Conservation (phyloP, 495 filamentous ascomycete genomes). For the Aspergillus funiculosus region DNA sequence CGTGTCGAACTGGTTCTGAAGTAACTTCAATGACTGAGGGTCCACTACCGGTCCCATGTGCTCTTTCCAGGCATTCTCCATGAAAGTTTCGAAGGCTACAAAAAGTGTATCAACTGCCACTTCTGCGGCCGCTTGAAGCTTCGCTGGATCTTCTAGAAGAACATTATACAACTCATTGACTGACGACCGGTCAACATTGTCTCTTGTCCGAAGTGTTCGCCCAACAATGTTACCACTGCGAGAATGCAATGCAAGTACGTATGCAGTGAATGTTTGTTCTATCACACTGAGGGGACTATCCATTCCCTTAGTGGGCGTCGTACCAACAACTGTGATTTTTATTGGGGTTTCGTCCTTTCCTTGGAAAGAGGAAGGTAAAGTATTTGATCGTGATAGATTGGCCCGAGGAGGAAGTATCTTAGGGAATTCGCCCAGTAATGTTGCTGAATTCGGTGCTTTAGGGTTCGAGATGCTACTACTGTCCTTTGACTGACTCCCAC, state of each 20-base stretch:
- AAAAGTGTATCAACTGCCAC: constrained; percentile 84
- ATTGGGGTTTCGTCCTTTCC: constrained; percentile 28
- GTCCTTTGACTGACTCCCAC: constrained; percentile 44
- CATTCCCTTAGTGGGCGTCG: constrained; percentile 30
- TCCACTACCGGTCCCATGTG: constrained; percentile 80
- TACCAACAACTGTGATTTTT: constrained; percentile 35
- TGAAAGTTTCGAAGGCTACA: constrained; percentile 89
- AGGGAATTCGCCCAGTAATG: constrained; percentile 34
- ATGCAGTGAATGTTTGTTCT: constrained; percentile 81
- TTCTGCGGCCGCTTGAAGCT: constrained; percentile 66
- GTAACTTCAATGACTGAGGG: constrained; percentile 52
- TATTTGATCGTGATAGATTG: constrained; percentile 36
- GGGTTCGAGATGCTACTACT: constrained; percentile 22
- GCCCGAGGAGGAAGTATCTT: constrained; percentile 35
- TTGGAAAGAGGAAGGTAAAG: constrained; percentile 34
- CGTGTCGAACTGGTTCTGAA: constrained; percentile 71
- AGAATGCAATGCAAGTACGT: constrained; percentile 71
- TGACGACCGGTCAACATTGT: constrained; percentile 64
- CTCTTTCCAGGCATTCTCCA: constrained; percentile 80
- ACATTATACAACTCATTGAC: constrained; percentile 92
- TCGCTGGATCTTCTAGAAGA: constrained; percentile 72
- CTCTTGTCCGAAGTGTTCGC: constrained; percentile 62
- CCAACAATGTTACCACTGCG: constrained; percentile 83
- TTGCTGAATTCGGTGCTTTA: constrained; percentile 36
- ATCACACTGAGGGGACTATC: constrained; percentile 58